Base-by-base conservation (phyloP, 2,329 filamentous ascomycete genomes). In the Talaromyces sp. region DNA sequence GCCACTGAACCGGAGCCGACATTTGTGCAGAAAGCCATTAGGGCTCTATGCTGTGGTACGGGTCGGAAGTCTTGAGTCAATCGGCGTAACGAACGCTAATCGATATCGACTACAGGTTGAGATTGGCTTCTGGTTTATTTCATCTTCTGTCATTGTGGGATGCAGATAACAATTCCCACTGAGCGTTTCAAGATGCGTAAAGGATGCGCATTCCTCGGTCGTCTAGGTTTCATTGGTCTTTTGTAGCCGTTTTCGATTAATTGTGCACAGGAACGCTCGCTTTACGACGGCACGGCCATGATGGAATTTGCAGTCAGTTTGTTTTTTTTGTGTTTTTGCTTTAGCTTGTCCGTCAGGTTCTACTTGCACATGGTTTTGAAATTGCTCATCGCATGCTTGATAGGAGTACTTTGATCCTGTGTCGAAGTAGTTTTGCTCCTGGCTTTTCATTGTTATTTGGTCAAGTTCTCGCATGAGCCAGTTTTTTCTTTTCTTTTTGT, bases 21-120 rank as follows among this genome's bases (percentile, higher is more conserved):
- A 62, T 90, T 92, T 66, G 88, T 93, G 80, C 90, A 96, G 80
- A 97, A 97, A 82, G 83, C 97, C 74, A 89, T 93, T 85, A 96
- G 95, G 83, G 85, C 87, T 63, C 82, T 97, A 62, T 98, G 93
- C 86, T 98, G 93, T 79, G 91, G 91, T 84, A 78, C 71, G 75
- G 77, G 70, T 72, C 64, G 60, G 59, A 64, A 63, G 39, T 68
- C 62, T 62, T 62, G 59, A 64, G 17, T 61, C 57, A 62, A 65
- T 58, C 30, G 59, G 55, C 62, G 63, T 63, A 57, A 61, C 56
- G 62, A 57, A 61, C 56, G 62, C 65, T 63, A 65, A 65, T 64
- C 61, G 65, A 68, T 69, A 65, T 59, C 59, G 65, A 63, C 65
- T 68, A 59, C 69, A 75, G 73, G 73, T 72, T 76, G 73, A 75